Conservation (phyloP, 352 stramenopile species). For the Globisporangium solare region DNA sequence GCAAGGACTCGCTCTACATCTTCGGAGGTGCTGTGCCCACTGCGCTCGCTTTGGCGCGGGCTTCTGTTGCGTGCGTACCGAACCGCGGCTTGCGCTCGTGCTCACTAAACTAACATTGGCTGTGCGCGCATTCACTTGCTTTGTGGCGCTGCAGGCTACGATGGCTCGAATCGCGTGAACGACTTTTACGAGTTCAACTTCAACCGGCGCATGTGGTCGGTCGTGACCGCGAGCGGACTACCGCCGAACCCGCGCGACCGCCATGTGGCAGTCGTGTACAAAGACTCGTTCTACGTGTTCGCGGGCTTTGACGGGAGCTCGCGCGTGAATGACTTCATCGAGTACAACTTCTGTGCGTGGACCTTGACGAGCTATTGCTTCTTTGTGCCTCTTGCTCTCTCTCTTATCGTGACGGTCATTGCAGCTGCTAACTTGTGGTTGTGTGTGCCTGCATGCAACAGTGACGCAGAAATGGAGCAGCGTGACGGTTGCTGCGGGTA, state of each 20-base stretch:
- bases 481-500: constrained; percentile 69
- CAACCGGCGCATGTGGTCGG: constrained; percentile 69
- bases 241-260: constrained; percentile 90
- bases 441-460: constrained; percentile 14
- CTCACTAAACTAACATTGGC: too few species aligned
- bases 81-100: not conserved
- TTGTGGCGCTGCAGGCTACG: constrained; percentile 89
- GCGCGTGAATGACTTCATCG: constrained; percentile 94
- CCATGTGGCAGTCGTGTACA: constrained; percentile 92
- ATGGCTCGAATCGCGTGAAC: constrained; percentile 90
- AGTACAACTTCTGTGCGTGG: constrained; percentile 91
- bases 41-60: not conserved
- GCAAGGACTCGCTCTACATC: constrained; percentile 91
- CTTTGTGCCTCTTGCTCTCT: not conserved
- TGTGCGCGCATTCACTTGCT: too few species aligned
- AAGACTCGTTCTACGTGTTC: constrained; percentile 94
- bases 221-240: constrained; percentile 57
- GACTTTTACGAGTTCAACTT: constrained; percentile 94
- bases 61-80: not conserved
- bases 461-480: constrained; percentile 79
- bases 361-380: not conserved
- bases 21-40: constrained; percentile 64
- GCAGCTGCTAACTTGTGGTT: not conserved
- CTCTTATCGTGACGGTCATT: not conserved
- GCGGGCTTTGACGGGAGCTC: constrained; percentile 91